phyloP scores from a whole-genome alignment of 2,329 filamentous ascomycete genomes.

The Passalora sequoiae region DNA sequence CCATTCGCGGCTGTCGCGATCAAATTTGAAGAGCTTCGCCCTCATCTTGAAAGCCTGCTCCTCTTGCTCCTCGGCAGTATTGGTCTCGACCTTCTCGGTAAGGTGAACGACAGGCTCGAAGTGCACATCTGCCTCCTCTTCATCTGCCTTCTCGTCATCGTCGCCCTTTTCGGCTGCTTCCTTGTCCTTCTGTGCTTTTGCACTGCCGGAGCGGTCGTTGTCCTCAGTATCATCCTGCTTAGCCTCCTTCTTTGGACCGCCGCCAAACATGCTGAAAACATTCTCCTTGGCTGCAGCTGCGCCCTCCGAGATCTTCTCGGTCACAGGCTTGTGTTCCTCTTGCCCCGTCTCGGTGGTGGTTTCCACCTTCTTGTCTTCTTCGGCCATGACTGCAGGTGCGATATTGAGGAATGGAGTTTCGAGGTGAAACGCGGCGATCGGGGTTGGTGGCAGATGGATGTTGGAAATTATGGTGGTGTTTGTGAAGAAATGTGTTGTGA shows the following conservation, averaged over 20 bases:
- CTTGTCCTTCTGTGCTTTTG: constrained; percentile 60
- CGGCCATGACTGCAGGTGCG: constrained; percentile 28
- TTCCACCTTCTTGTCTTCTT: constrained; percentile 30
- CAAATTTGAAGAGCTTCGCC: constrained; percentile 98
- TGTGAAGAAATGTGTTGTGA: too few relatives aligned
- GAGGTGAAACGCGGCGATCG: not conserved
- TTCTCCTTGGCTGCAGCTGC: constrained; percentile 46
- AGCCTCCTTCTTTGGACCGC: constrained; percentile 94
- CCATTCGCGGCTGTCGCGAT: constrained; percentile 88
- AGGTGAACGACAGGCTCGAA: constrained; percentile 95
- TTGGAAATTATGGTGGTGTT: too few relatives aligned
- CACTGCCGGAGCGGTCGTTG: constrained; percentile 82
- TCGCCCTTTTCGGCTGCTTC: constrained; percentile 44
- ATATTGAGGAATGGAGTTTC: not conserved
- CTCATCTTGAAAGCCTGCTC: constrained; percentile 99
- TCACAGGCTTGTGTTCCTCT: constrained; percentile 38
- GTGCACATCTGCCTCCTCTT: constrained; percentile 80
- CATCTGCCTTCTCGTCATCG: constrained; percentile 34
- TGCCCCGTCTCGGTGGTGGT: constrained; percentile 23
- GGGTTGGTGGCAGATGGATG: too few relatives aligned
- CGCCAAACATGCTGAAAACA: constrained; percentile 98
- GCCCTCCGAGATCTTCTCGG: constrained; percentile 35
- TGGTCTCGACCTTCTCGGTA: constrained; percentile 92
- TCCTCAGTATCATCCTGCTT: constrained; percentile 73
- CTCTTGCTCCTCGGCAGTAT: constrained; percentile 97